Percentiles rank a stretch among this genome's conserved stretches.
phyloP scores from a whole-genome alignment of 306 rosid species.

The Prunus persica region Prunus_persica_NCBIv2 NC_034010.1:22003501-22004000 shows the following conservation, averaged over 20 bases:
- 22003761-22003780: conserved; percentile 30
- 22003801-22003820: conserved; percentile 15
- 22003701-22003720: conserved; percentile 15
- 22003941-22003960: neutral
- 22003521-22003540: conserved; percentile 21
- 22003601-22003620: conserved; percentile 14
- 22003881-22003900: neutral
- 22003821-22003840: neutral
- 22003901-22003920: neutral
- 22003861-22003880: neutral
- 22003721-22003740: conserved; percentile 44
- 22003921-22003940: neutral
- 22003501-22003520: neutral
- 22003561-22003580: conserved; percentile 33
- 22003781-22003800: conserved; percentile 47
- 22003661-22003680: neutral
- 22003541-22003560: conserved; percentile 43
- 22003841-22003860: neutral
- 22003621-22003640: neutral
- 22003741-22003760: conserved; percentile 41
- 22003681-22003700: neutral
- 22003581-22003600: conserved; percentile 33
- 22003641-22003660: neutral
- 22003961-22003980: conserved; percentile 35
- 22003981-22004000: neutral